These are phyloP conservation scores for Amanita thiersii DNA, from an alignment of 768 basidiomycete species.

Conservation along the genomic window DNA sequence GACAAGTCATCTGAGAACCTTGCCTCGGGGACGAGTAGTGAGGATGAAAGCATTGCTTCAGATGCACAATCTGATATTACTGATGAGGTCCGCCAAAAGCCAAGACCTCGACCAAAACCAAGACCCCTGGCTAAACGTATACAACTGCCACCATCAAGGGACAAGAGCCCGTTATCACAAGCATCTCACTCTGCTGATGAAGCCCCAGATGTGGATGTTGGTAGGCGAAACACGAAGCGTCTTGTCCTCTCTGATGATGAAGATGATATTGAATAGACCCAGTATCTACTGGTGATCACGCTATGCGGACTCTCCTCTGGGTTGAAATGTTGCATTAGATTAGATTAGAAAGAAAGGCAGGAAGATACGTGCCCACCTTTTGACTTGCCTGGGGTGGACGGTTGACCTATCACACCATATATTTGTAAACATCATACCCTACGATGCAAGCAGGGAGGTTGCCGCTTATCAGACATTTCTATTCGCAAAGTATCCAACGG, in stretches of 20 bases:
- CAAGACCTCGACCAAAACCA: constrained; percentile 26
- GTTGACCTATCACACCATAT: no score
- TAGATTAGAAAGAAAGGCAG: no score
- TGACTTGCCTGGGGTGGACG: no score
- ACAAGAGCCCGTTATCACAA: neutral
- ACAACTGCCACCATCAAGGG: constrained; percentile 1
- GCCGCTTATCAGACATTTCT: no score
- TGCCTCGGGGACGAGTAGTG: constrained; percentile 17
- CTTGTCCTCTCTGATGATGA: constrained; percentile 16
- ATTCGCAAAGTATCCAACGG: no score
- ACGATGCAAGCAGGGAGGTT: no score
- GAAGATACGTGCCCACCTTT: neutral
- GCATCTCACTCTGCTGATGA: constrained; percentile 1
- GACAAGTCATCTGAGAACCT: constrained; percentile 16
- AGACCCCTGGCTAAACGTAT: constrained; percentile 18
- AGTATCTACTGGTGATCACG: no score
- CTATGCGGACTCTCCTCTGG: no score
- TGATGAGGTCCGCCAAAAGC: constrained; percentile 3
- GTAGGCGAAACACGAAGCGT: constrained; percentile 8
- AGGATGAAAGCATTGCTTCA: constrained; percentile 10
- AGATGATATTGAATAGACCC: constrained; percentile 11
- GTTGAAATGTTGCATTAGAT: no score
- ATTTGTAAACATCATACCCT: no score
- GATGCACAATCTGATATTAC: constrained; percentile 2
- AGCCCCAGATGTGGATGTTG: neutral